These are phyloP conservation scores for Leccinum arenicola DNA, from an alignment of 768 basidiomycete species.

Conservation along the genomic window DNA sequence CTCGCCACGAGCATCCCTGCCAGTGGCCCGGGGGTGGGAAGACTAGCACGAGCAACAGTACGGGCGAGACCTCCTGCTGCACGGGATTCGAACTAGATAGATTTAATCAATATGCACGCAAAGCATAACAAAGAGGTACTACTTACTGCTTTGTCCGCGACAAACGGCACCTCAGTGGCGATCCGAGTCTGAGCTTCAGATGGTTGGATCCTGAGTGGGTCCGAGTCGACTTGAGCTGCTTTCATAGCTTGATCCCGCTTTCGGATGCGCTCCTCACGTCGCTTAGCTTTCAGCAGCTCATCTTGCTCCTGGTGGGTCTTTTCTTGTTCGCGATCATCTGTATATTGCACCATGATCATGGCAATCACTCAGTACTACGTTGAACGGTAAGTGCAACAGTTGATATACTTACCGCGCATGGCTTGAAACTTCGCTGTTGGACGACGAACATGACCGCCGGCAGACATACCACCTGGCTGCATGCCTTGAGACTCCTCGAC, in stretches of 20 bases:
- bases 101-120: no score
- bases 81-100: no score
- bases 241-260: background rate
- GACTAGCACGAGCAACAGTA: no score
- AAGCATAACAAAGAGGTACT: no score
- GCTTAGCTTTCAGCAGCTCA: background rate
- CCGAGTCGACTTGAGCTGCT: background rate
- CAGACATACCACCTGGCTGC: background rate
- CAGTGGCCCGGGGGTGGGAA: no score
- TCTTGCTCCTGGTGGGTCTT: background rate
- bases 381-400: no score
- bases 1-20: no score
- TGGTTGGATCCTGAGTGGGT: background rate
- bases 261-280: background rate
- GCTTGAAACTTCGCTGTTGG: background rate
- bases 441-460: background rate
- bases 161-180: background rate
- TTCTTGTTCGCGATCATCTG: background rate
- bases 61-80: no score
- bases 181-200: background rate
- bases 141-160: background rate
- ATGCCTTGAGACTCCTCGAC: background rate
- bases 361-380: no score
- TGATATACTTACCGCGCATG: background rate
- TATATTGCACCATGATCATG: background rate